Evolutionary conservation across 2,329 filamentous ascomycete species (phyloP).

Genomic region (Aspergillus sp.): DNA sequence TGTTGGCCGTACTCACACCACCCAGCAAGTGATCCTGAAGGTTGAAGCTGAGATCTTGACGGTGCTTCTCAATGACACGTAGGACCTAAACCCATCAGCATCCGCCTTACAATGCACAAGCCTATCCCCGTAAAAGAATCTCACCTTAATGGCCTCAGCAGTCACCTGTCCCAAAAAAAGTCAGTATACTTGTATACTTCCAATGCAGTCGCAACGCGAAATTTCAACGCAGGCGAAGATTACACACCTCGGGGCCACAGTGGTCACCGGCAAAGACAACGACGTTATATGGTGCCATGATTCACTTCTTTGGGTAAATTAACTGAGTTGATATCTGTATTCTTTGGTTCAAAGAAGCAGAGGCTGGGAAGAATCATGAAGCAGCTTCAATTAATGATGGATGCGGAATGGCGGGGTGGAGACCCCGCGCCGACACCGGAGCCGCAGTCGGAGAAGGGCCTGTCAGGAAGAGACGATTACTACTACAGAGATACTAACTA

Average conservation of each 20-base stretch:
- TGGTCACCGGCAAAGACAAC: slow-evolving; percentile 79
- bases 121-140: not conserved
- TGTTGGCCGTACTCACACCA: slow-evolving; percentile 57
- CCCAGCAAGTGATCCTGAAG: slow-evolving; percentile 85
- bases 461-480: not conserved
- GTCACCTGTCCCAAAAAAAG: slow-evolving; percentile 52
- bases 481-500: not conserved
- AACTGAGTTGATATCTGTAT: no score
- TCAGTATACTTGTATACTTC: not conserved
- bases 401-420: slow-evolving; percentile 11
- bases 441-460: slow-evolving; percentile 2
- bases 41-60: slow-evolving; percentile 70
- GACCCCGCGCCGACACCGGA: slow-evolving; percentile 23
- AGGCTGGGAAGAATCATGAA: slow-evolving; percentile 4
- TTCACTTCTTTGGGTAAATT: not conserved
- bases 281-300: slow-evolving; percentile 65
- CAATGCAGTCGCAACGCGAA: no score
- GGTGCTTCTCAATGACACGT: slow-evolving; percentile 64
- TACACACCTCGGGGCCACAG: slow-evolving; percentile 70
- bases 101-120: no score
- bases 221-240: slow-evolving; percentile 2
- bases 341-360: no score
- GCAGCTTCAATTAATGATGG: slow-evolving; percentile 10
- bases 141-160: slow-evolving; percentile 75
- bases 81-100: slow-evolving; percentile 52